Evolutionary conservation across 768 basidiomycete species (phyloP).

Genomic region (Phallus indusiatus): DNA sequence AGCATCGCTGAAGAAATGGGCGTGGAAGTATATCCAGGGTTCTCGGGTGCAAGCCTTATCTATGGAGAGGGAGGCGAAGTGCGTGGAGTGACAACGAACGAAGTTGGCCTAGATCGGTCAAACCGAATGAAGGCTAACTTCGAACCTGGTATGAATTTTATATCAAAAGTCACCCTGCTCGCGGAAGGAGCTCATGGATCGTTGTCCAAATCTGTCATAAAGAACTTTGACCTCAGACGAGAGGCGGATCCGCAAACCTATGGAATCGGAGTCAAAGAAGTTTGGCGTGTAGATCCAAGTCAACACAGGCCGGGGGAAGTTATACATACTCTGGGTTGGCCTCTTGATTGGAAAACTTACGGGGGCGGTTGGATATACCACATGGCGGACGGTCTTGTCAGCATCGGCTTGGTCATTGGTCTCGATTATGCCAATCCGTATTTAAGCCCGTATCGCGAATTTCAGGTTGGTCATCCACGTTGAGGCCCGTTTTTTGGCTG

Average conservation of each 20-base stretch:
- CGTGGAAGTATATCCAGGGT: slow-evolving; percentile 95
- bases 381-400: slow-evolving; percentile 86
- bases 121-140: slow-evolving; percentile 75
- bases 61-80: slow-evolving; percentile 50
- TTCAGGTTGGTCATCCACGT: slow-evolving; percentile 53
- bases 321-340: slow-evolving; percentile 95
- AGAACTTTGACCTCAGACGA: slow-evolving; percentile 63
- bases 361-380: slow-evolving; percentile 96
- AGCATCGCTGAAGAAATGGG: slow-evolving; percentile 76
- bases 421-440: slow-evolving; percentile 94
- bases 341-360: slow-evolving; percentile 72
- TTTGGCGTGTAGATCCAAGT: slow-evolving; percentile 75
- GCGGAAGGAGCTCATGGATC: slow-evolving; percentile 95
- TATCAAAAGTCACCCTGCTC: slow-evolving; percentile 82
- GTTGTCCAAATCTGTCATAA: slow-evolving; percentile 70
- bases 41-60: slow-evolving; percentile 81
- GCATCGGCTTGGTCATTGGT: slow-evolving; percentile 84
- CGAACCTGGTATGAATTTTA: slow-evolving; percentile 95
- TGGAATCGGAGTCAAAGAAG: slow-evolving; percentile 93
- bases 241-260: slow-evolving; percentile 84
- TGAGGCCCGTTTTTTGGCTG: slow-evolving; percentile 7
- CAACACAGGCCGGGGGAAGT: slow-evolving; percentile 61
- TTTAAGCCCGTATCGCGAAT: slow-evolving; percentile 82
- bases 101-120: slow-evolving; percentile 80
- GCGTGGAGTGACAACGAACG: slow-evolving; percentile 88